These are phyloP conservation scores for Thielaviopsis musarum DNA, from an alignment of 2,329 filamentous ascomycete species.

Conservation along the genomic window DNA sequence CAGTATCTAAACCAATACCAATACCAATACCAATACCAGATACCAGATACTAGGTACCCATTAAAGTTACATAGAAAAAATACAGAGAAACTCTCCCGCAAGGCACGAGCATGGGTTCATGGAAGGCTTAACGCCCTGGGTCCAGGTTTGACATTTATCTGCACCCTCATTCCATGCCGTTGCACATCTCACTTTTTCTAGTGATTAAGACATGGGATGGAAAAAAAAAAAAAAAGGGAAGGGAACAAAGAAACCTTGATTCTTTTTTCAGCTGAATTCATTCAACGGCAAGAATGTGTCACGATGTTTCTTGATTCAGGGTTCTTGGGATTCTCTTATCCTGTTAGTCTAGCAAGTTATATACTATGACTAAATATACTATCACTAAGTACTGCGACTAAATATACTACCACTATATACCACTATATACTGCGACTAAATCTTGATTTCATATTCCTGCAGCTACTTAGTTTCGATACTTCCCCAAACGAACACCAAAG, in stretches of 20 bases:
- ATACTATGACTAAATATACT: no score
- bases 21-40: no score
- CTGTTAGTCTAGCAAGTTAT: no score
- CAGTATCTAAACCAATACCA: no score
- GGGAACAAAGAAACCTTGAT: neutral
- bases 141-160: neutral
- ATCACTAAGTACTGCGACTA: no score
- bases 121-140: neutral
- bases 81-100: neutral
- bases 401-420: no score
- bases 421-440: no score
- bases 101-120: neutral
- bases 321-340: no score
- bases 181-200: neutral
- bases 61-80: neutral
- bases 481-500: no score
- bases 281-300: neutral
- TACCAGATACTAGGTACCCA: no score
- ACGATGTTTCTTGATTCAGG: neutral
- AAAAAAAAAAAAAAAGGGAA: neutral
- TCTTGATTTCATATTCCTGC: no score
- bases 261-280: neutral
- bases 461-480: no score
- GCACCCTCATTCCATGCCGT: neutral
- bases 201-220: neutral